Evolutionary conservation across 192 early-diverging fungal species (phyloP), one percentile per base, ranked within the genome.

Genomic region (Entomortierella chlamydospora): DNA sequence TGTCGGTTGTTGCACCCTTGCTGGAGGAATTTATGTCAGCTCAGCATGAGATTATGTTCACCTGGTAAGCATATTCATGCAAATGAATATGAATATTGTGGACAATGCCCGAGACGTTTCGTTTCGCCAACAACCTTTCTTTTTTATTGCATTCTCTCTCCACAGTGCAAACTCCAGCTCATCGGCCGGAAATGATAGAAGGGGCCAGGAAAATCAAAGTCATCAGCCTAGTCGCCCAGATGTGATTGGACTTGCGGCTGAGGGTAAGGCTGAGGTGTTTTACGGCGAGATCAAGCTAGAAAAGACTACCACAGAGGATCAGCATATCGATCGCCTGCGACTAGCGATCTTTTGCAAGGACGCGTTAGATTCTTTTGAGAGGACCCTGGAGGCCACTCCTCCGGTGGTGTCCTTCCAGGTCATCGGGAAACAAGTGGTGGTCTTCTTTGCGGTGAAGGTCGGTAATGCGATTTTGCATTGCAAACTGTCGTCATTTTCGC

Each of bases 1-100:
- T 47, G 42, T 47, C 37, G 50, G 58, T 70, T 15, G 58, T 70
- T 55, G 37, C 45, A 22, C 68, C 68, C 10, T 37, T 70, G 39
- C 33, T 70, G 31, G 45, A 70, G 30, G 58, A 69, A 43, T 47
- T 60, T 47, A 60, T 69, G 49, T 57, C 54, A 10, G 28, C 52
- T 8, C 67, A 69, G 49, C 67, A 69, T 30, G 33, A 58, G 49
- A 45, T 69, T 57, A 69, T 59, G 57, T 69, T 69, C 18, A 69
- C 47, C n/a, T 60, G 56, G 67, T 51, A 60, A 69, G 5, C n/a
- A 18, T 55, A 26, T 49, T n/a, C 2, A 33, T 68, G 41, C 26
- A 33, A 15, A 6, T 37, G 34, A 50, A 23, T 4, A 23, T 50
- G 4, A 5, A 15, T 20, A n/a, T 29, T n/a, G 18, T 58, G 29